These are phyloP conservation scores for Raddia distichophylla DNA, from an alignment of 176 grass and related monocot genomes.

Conservation along the genomic window DNA sequence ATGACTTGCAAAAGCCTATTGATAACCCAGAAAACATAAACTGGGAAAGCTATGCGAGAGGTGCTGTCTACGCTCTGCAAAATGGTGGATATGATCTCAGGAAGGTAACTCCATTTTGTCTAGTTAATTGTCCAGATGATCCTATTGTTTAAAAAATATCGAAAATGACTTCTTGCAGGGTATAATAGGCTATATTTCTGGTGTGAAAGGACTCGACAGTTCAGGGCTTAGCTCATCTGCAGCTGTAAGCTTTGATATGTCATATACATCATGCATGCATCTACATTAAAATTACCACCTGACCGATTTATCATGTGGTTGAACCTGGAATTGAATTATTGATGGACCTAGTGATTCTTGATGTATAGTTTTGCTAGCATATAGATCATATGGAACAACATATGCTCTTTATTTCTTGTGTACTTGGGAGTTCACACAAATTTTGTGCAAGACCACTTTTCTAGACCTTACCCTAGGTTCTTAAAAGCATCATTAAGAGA, in stretches of 20 bases:
- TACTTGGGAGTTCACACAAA: background rate
- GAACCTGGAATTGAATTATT: conserved; percentile 5
- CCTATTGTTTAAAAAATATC: conserved; percentile 5
- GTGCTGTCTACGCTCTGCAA: conserved; percentile 91
- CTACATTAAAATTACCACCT: background rate
- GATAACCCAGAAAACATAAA: conserved; percentile 65
- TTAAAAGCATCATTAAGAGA: conserved; percentile 8
- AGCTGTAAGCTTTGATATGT: conserved; percentile 63
- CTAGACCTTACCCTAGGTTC: background rate
- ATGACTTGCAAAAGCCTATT: conserved; percentile 70
- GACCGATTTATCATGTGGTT: background rate
- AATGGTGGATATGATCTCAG: conserved; percentile 74
- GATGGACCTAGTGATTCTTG: background rate
- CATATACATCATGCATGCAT: conserved; percentile 22
- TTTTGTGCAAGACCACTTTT: conserved; percentile 28
- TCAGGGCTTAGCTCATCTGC: conserved; percentile 98
- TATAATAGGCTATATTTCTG: conserved; percentile 85
- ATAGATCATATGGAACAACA: background rate
- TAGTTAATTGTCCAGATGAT: conserved; percentile 34
- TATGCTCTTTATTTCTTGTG: background rate
- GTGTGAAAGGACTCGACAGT: conserved; percentile 85
- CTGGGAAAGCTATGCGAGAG: conserved; percentile 85
- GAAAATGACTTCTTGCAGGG: conserved; percentile 53
- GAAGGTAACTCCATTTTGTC: conserved; percentile 57
- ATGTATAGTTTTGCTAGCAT: conserved; percentile 8